Base-by-base conservation (phyloP, 2,329 filamentous ascomycete genomes). In the Fusarium dimerum region DNA sequence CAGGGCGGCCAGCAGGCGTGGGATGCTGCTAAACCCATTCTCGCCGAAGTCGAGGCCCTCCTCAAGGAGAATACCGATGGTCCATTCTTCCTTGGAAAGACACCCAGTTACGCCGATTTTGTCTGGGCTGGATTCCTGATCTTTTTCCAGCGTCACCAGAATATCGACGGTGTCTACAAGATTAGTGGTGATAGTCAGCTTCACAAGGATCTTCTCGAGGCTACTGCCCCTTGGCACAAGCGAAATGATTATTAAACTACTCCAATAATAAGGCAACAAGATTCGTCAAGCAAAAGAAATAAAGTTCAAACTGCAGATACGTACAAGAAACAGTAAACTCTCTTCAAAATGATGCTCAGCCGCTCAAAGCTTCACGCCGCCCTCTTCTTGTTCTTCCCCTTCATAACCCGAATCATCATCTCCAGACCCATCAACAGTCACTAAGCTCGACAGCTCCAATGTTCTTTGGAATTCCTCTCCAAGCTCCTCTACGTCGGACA, bases 21-120 rank as follows among this genome's bases (percentile, higher is more conserved):
- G 77, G 69, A 75, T 12, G 66, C 67, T 0, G 78, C 76, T 0
- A 68, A 73, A 52, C 64, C 70, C 1, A 45, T 57, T 3, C 17
- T 79, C 9, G 58, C 60, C 8, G 66, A 72, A 43, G 60, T 74
- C 1, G 74, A 76, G 44, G 73, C 66, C 2, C 58, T 84, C 48
- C 62, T 89, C 56, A 78, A 78, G 59, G 79, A 84, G 68, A 79
- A 79, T 38, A 64, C 71, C 0, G 75, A 78, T 0, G 87, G 87
- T 0, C 81, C 82, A 0, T 89, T 82, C 64, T 83, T 89, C 49
- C 45, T 81, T 54, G 87, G 87, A 0, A 69, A 78, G 43, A 76
- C 75, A 53, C 71, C 77, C 5, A 76, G 75, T 38, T 87, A 81
- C 65, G 78, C 78, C 5, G 84, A 86, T 64, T 81, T 89, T 50